Base-by-base conservation (phyloP, 169 alveolate genomes). In the Theileria parva region DNA sequence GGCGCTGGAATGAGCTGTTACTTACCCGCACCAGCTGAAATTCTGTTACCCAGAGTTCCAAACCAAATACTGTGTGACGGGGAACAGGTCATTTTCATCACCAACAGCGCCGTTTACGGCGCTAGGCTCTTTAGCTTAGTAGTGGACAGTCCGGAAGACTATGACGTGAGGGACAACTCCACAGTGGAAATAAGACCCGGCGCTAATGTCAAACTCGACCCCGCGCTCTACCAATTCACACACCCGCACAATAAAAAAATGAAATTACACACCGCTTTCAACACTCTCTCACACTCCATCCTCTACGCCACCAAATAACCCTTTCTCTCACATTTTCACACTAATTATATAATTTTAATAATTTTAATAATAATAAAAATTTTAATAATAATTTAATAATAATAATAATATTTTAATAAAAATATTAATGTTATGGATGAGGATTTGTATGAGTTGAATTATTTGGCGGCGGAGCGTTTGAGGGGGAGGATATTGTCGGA, bases 201-300 rank as follows among this genome's bases (percentile, higher is more conserved):
- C 0, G 55, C 85, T 15, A 69, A 70, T 63, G 67, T 57, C 1
- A 60, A 19, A 30, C 73, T 83, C 27, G 89, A 76, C 7, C 89
- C 89, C 13, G 72, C 78, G 25, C 50, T 83, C 0, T 83, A 83
- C 78, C 89, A 83, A 44, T 83, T 83, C 71, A 77, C 86, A 28
- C 69, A 63, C 4, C 34, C 77, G 32, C 63, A 48, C 60, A 39
- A 53, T 34, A 63, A 34, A 63, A 39, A 19, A 3, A 60, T 70
- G 34, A 50, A 72, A 12, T 44, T 83, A 28, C 71, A 83, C 64
- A 32, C 77, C 27, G 77, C 89, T 23, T 77, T 69, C 23, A 83
- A 83, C 77, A n/a, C 78, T 12, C 71, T 83, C 12, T 65, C 89
- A 7, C 80, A 68, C 74, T 83, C 89, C 73, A 50, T 83, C 15